Base-by-base conservation (phyloP, 2,329 filamentous ascomycete genomes). In the Daldinia sp. region DNA sequence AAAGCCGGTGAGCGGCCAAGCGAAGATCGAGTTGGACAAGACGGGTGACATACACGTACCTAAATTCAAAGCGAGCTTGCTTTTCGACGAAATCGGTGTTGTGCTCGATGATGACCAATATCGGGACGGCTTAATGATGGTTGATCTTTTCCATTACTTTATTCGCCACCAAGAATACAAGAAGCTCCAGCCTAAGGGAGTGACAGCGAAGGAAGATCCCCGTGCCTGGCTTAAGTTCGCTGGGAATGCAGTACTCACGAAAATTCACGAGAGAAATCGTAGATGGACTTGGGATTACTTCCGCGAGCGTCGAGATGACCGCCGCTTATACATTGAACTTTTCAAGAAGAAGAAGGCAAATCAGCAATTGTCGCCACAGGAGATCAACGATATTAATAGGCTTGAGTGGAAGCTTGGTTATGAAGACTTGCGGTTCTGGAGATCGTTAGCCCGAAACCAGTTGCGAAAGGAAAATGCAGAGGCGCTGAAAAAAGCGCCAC, bases 21-120 rank as follows among this genome's bases (percentile, higher is more conserved):
- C 95, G 63, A 96, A 96, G 67, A 87, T 99, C 21, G 94, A 97
- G 72, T 86, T 99, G 73, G 93, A 97, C 80, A 99, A 99, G 78
- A 94, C 92, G 1, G 93, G 92, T 23, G 91, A 92, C 69, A 78
- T 86, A 25, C 88, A 92, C 59, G 83, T 86, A 13, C 92, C 95
- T 2, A 95, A 94, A 73, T 89, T 95, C 80, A 98, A 97, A 77
- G 92, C 94, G 25, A 91, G 91, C 35, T 80, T 99, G 15, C 80
- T 98, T 1, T 99, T 99, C 71, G 94, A 99, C 73, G 96, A 99
- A 74, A 94, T 99, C 61, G 95, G 96, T 51, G 90, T 99, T 67
- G 92, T 98, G n/a, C 85, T 99, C 29, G 96, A 99, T 70, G 94
- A 99, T 68, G 88, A 97, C 68, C 95, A 99, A 76, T 99, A 99